Conservation (phyloP, 306 rosid genomes). For the Cucurbita maxima region DNA sequence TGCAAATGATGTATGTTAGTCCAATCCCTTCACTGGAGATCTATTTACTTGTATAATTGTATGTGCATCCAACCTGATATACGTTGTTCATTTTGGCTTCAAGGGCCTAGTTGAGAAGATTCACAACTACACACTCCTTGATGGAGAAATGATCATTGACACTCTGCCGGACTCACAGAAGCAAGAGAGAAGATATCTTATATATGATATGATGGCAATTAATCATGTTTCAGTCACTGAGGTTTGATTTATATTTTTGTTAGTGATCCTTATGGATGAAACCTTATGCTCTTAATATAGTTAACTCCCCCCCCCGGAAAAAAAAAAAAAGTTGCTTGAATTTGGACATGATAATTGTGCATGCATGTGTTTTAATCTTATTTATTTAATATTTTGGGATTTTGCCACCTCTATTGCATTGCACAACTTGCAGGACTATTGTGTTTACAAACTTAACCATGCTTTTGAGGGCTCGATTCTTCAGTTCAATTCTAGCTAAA, state of each 20-base stretch:
- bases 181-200: conserved; percentile 93
- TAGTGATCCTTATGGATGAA: background rate
- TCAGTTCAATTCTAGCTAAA: background rate
- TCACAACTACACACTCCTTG: conserved; percentile 78
- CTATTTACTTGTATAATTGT: background rate
- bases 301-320: background rate
- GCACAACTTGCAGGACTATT: background rate
- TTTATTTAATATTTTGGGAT: background rate
- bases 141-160: conserved; percentile 95
- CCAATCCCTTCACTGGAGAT: conserved; percentile 6
- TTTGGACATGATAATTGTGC: background rate
- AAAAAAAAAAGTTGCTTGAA: background rate
- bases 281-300: background rate
- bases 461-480: background rate
- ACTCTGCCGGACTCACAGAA: conserved; percentile 67
- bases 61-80: conserved; percentile 22
- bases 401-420: background rate
- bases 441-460: background rate
- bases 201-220: conserved; percentile 78
- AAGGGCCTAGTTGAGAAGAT: conserved; percentile 57
- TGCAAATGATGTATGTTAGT: conserved; percentile 43
- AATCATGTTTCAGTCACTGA: conserved; percentile 51
- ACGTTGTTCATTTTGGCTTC: conserved; percentile 12
- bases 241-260: conserved; percentile 26
- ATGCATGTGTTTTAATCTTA: too few relatives aligned